phyloP scores from a whole-genome alignment of 257 asterid species.

The Paraleonurus japonicus region DNA sequence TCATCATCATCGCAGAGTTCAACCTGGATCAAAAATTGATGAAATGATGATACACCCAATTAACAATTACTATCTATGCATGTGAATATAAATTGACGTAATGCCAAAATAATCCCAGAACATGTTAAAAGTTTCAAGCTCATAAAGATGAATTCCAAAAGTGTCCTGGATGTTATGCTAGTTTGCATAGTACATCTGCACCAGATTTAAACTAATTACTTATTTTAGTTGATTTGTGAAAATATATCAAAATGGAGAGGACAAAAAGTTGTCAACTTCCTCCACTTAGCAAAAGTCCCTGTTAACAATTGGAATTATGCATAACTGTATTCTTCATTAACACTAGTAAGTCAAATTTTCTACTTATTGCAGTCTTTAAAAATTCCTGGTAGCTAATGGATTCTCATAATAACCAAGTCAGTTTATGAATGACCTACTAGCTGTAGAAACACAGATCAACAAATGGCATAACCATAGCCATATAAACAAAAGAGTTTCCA shows the following conservation, averaged over 20 bases:
- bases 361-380: not conserved
- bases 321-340: not conserved
- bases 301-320: not conserved
- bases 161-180: not conserved
- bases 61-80: slow-evolving; percentile 8
- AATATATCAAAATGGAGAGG: not conserved
- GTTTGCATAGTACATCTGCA: not conserved
- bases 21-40: slow-evolving; percentile 49
- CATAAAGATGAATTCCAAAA: not conserved
- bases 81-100: not conserved
- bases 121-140: slow-evolving; percentile 5
- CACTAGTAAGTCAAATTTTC: not conserved
- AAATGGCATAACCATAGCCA: not conserved
- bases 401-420: not conserved
- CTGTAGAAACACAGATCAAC: not conserved
- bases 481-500: not conserved
- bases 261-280: not conserved
- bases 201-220: not conserved
- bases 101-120: not conserved
- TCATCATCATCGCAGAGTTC: slow-evolving; percentile 91
- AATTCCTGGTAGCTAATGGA: not conserved
- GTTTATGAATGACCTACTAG: not conserved
- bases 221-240: not conserved
- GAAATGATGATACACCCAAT: slow-evolving; percentile 18
- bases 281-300: not conserved